These are phyloP conservation scores for Talaromyces islandicus DNA, from an alignment of 2,329 filamentous ascomycete species.

Conservation along the genomic window DNA sequence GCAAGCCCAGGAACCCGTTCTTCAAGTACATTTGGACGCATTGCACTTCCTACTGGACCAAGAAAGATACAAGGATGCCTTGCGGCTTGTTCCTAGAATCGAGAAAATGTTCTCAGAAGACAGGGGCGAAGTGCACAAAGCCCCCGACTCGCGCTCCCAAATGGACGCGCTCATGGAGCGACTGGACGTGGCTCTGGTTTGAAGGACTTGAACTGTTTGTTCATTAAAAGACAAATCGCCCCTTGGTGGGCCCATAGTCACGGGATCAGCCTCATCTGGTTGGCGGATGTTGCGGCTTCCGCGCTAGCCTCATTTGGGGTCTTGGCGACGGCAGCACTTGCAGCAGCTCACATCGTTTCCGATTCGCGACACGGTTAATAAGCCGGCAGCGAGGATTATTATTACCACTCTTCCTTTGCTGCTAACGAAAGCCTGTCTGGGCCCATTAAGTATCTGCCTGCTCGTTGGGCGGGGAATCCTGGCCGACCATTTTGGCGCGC, in stretches of 20 bases:
- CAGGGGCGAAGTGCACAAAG: slow-evolving; percentile 10
- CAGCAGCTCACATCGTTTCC: not conserved
- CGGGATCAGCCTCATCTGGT: not conserved
- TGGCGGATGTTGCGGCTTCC: not conserved
- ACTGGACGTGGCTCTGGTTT: slow-evolving; percentile 18
- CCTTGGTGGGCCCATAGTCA: not conserved
- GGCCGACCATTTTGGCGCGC: not conserved
- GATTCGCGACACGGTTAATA: not conserved
- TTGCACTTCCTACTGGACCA: slow-evolving; percentile 32
- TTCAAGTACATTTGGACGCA: slow-evolving; percentile 31
- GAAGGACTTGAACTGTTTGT: not conserved
- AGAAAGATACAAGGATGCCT: slow-evolving; percentile 23
- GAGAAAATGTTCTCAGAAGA: slow-evolving; percentile 25
- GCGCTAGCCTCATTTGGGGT: not conserved
- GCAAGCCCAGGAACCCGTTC: slow-evolving; percentile 21
- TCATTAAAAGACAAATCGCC: not conserved
- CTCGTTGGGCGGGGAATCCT: not conserved
- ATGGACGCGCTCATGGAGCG: slow-evolving; percentile 21
- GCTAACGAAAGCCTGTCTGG: not conserved
- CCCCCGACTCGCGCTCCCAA: slow-evolving; percentile 14
- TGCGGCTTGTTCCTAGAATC: slow-evolving; percentile 23
- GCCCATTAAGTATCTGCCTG: not conserved
- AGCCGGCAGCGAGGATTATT: not conserved
- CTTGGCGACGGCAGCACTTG: not conserved
- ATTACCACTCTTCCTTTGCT: not conserved